Evolutionary conservation across 192 early-diverging fungal genomes (phyloP), one percentile per base, ranked within the genome.

Genomic region (Entomortierella chlamydospora): DNA sequence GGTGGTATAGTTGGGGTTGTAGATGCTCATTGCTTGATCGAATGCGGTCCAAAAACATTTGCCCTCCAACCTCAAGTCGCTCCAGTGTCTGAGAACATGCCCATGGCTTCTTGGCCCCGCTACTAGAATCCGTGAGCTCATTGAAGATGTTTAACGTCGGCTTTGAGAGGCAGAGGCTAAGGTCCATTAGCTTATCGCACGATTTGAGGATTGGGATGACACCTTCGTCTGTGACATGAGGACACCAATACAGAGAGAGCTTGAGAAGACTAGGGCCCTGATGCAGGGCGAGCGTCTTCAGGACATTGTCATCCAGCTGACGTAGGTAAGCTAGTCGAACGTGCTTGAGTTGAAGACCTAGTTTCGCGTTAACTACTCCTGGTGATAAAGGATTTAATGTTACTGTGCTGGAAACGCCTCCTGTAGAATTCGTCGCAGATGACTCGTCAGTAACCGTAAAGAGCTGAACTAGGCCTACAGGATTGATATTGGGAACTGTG

Each of bases 1-100:
- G 76, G 17, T 79, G 76, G 33, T 79, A 79, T 5, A 79, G 68
- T n/a, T 79, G 76, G 4, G 76, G 76, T 10, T 79, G 76, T 1
- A 79, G 54, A n/a, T 79, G 61, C 18, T 64, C 76, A 33, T 61
- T 79, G 37, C 76, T 70, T 10, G 45, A 28, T 4, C 67, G 61
- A 15, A 79, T 41, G 22, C 61, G 58, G 20, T 79, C 57, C 25
- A 79, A 18, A 79, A 79, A 79, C 76, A 79, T 79, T 28, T 59
- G 68, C 1, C 76, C 68, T 0, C 68, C 62, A 22, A 79, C 50
- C 34, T 79, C 76, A n/a, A 79, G 57, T 42, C 76, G 57, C 34
- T 65, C 57, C 56, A 79, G 22, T 5, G 76, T 66, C 51, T 66
- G 55, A 6, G 67, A 33, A 58, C 76, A 79, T 9, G 76, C 76